These are phyloP conservation scores for Pseudoperonospora humuli DNA, from an alignment of 352 stramenopile species.

Conservation along the genomic window DNA sequence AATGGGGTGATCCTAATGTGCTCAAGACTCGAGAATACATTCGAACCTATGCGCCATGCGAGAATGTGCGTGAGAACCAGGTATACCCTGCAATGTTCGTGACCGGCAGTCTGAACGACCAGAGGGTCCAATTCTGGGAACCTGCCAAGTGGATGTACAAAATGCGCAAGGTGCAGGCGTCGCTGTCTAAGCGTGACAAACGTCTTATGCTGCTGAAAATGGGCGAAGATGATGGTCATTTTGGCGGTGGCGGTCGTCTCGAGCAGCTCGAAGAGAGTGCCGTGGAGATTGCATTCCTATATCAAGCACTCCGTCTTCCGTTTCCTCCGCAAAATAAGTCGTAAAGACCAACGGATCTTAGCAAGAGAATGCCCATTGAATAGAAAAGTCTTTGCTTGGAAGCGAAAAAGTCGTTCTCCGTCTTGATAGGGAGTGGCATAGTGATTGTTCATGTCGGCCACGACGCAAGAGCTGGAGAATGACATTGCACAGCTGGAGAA, in stretches of 20 bases:
- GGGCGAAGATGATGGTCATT: constrained; percentile 76
- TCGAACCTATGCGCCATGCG: constrained; percentile 69
- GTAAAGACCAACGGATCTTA: background rate
- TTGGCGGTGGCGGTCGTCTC: constrained; percentile 61
- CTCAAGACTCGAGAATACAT: constrained; percentile 55
- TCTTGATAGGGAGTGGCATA: too few relatives aligned
- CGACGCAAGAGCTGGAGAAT: too few relatives aligned
- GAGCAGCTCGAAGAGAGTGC: constrained; percentile 73
- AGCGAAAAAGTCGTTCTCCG: too few relatives aligned
- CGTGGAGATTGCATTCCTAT: constrained; percentile 82
- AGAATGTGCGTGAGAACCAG: constrained; percentile 45
- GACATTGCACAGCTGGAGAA: too few relatives aligned
- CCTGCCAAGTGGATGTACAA: constrained; percentile 81
- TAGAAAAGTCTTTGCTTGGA: too few relatives aligned
- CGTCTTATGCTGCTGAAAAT: constrained; percentile 59
- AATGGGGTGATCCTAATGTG: constrained; percentile 77
- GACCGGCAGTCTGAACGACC: constrained; percentile 76
- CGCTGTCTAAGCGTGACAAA: constrained; percentile 17
- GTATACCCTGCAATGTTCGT: constrained; percentile 78
- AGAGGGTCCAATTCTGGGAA: constrained; percentile 81
- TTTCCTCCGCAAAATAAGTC: constrained; percentile 25
- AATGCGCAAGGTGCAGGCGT: constrained; percentile 46
- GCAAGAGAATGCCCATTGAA: too few relatives aligned
- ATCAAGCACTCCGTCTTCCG: constrained; percentile 50
- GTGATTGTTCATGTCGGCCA: too few relatives aligned